Evolutionary conservation across 371 early-diverging fungal genomes (phyloP), one percentile per base, ranked within the genome.

Genomic region (Chytridiales sp.): DNA sequence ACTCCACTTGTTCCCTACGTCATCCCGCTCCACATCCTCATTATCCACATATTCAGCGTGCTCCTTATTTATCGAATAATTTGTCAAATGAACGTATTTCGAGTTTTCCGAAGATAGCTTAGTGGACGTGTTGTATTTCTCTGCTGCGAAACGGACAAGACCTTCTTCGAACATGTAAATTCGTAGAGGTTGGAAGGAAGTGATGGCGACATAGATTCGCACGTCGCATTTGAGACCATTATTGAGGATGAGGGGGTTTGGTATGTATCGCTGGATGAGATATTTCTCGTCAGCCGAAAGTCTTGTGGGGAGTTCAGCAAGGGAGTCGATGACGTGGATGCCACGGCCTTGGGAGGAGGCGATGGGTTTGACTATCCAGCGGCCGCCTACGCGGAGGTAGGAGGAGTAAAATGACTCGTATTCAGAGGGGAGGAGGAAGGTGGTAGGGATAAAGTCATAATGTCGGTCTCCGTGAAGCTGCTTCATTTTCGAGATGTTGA

Each of bases 161-260:
- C 63, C 63, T 52, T 63, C 63, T n/a, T 63, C 34, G 39, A 42
- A 63, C 63, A 63, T 57, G 51, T 57, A 63, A 6, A 63, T 50
- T 30, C 63, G 21, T n/a, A 63, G 48, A 15, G 63, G 63, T 21
- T 9, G 13, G 30, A 63, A 63, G 3, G 50, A 48, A 26, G 63
- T 63, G 21, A 63, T 50, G 1, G 51, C 57, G n/a, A 63, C 63
- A 47, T 54, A 61, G 0, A 61, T 32, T n/a, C 62, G 31, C 3
- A 61, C n/a, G 55, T 61, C 62, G 35, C 53, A 61, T 19, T 47
- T 54, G 46, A 46, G 55, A 5, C 62, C 62, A 36, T 61, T 31
- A 36, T 51, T 24, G 5, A 61, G 36, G 21, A 54, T 38, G 5
- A 61, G 41, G 2, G 55, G 55, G 40, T 44, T 54, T 17, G 53